Evolutionary conservation across 495 filamentous ascomycete species (phyloP), one percentile per base, ranked within the genome.

Genomic region (Sabuloglossum arenarium): DNA sequence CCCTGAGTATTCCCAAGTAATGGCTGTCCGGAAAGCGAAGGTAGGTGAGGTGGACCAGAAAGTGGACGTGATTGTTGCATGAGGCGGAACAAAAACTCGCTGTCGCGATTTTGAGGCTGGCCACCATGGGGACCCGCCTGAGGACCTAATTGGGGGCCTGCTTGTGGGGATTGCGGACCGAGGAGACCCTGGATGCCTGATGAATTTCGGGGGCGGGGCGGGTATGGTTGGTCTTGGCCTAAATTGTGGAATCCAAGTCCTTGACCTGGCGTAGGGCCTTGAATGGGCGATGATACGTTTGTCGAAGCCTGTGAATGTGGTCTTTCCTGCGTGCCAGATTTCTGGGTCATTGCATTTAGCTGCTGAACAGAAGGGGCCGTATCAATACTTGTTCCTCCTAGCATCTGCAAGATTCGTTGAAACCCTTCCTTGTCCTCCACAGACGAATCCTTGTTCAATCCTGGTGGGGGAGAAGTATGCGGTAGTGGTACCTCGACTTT

Each of bases 391-490:
- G 63, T 64, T 19, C 75, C 74, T 55, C 72, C 78, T 37, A 98
- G 78, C 75, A 96, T 93, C 58, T 85, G 78, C 31, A 98, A 69
- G 42, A 98, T 82, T 47, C 81, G 79, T 58, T 90, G 82, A 65
- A 98, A 98, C 0, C 86, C 91, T 69, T 86, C 81, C 67, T 86
- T 89, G 59, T 98, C 90, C 24, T 84, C 81, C 57, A 74, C 74
- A 32, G 74, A 74, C 10, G 71, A 69, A n/a, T 75, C 71, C 32
- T 63, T 47, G 61, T 64, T 46, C 25, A 62, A 34, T 42, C 59
- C 60, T 28, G 60, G 57, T 16, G 61, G 56, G 54, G 63, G 57
- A n/a, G 58, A 37, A 31, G 58, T 30, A 31, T 59, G 59, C 0
- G 65, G 62, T 12, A 59, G 58, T 32, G 47, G 58, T 29, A 67